Conservation (phyloP, 805 yeast genomes). For the Yamadazyma sp. region DNA sequence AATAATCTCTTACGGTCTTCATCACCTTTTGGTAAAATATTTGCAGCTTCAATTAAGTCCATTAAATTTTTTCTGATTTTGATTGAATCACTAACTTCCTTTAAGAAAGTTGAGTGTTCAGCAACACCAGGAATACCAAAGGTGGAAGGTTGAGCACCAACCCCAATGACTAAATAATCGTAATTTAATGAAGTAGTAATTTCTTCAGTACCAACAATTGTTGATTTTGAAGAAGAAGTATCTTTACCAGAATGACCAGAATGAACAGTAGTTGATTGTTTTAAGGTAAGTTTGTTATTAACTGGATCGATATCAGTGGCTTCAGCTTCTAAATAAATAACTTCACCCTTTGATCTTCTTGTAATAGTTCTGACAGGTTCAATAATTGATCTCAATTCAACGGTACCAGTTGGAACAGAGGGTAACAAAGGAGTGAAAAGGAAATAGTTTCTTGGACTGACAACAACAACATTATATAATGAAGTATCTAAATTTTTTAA, state of each 20-base stretch:
- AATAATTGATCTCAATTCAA: conserved; percentile 84
- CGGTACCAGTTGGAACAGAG: conserved; percentile 91
- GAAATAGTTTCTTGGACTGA: conserved; percentile 94
- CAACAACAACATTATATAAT: conserved; percentile 81
- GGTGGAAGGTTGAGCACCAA: conserved; percentile 93
- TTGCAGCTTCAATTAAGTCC: conserved; percentile 87
- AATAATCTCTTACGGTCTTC: conserved; percentile 82
- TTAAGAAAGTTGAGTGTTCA: conserved; percentile 83
- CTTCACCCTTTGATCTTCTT: conserved; percentile 75
- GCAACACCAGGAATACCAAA: conserved; percentile 94
- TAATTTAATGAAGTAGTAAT: conserved; percentile 51
- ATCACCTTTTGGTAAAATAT: conserved; percentile 68
- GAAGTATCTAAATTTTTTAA: conserved; percentile 83
- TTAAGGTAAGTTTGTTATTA: conserved; percentile 60
- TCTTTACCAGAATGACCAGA: conserved; percentile 54
- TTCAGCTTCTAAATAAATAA: conserved; percentile 83
- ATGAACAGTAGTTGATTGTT: conserved; percentile 55
- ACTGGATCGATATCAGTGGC: conserved; percentile 79
- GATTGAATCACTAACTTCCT: conserved; percentile 86
- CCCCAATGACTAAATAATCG: conserved; percentile 87
- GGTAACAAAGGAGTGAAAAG: conserved; percentile 95
- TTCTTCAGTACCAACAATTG: conserved; percentile 40
- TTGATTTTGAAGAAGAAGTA: conserved; percentile 40
- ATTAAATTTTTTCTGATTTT: conserved; percentile 78
- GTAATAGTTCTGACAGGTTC: conserved; percentile 90